A percentile compares a stretch with the other conserved stretches of the same genome.
Evolutionary conservation across 306 rosid species (phyloP).

Genomic region (Glycine soja): DNA sequence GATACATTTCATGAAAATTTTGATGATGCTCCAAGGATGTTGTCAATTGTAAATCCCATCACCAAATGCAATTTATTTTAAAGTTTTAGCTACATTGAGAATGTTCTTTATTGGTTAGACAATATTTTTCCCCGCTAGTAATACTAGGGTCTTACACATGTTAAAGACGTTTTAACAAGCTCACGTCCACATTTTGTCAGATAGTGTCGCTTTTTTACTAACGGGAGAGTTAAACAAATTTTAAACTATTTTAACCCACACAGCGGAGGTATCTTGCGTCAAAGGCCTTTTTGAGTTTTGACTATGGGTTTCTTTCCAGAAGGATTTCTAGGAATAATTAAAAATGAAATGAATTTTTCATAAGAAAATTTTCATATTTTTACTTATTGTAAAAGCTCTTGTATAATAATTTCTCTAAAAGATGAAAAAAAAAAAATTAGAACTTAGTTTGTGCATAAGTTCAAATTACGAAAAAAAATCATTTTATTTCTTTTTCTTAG

Average conservation of each 20-base stretch:
- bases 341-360: too few species aligned
- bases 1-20: background rate
- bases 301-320: background rate
- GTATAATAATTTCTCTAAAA: too few species aligned
- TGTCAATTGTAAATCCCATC: conserved; percentile 34
- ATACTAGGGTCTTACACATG: background rate
- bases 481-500: too few species aligned
- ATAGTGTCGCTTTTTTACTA: background rate
- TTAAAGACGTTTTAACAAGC: background rate
- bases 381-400: too few species aligned
- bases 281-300: background rate
- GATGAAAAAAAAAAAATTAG: too few species aligned
- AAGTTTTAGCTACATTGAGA: background rate
- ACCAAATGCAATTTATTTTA: background rate
- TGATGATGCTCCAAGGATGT: conserved; percentile 28
- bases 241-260: too few species aligned
- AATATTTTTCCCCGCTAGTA: too few species aligned
- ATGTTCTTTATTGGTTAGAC: background rate
- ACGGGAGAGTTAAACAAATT: background rate
- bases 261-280: background rate
- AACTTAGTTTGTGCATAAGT: too few species aligned
- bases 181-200: background rate
- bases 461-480: too few species aligned
- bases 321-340: too few species aligned
- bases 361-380: too few species aligned